Evolutionary conservation across 768 basidiomycete species (phyloP), one percentile per base, ranked within the genome.

Genomic region (Gyrodon lividus): DNA sequence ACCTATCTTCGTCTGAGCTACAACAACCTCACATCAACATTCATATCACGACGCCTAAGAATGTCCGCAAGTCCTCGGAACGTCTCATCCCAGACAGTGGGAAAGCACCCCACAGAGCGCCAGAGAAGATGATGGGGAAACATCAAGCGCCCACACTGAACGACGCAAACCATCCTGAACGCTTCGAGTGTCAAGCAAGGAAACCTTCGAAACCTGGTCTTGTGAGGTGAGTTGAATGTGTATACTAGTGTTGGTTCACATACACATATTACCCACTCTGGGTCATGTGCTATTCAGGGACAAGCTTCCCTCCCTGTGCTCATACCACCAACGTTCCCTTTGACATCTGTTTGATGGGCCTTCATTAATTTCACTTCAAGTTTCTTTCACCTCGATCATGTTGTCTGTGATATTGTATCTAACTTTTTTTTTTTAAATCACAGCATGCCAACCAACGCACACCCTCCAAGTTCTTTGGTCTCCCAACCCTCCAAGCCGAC

Each of bases 1-100:
- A 68, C 17, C 50, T 44, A 9, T 59, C 55, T 12, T 59, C 65
- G 0, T 63, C 59, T 0, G 56, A 65, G 20, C 48, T 38, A 28
- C 43, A 23, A 37, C 43, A 8, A 5, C 46, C 33, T 2, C 61
- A 12, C 33, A 12, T 42, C 3, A 40, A 46, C 40, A 8, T 54
- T 6, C 62, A 50, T 20, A 7, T 68, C 28, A 2, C 23, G 31
- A 2, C 31, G 1, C 34, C 52, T 1, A 58, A 47, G 48, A 43
- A 9, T 10, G 26, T 12, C 3, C 49, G 31, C 39, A 59, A 19
- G 52, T 43, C 43, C 1, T 12, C 23, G 0, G 59, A 56, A 6
- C 53, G 13, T 50, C 28, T 40, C 35, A n/a, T 26, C 20, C 35
- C 50, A 8, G 30, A 52, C 2, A 5, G 19, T 16, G 37, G 12